Evolutionary conservation across 129 eudicot genomes (phyloP), one percentile per base, ranked within the genome.

Genomic region (Centaurea solstitialis): DNA sequence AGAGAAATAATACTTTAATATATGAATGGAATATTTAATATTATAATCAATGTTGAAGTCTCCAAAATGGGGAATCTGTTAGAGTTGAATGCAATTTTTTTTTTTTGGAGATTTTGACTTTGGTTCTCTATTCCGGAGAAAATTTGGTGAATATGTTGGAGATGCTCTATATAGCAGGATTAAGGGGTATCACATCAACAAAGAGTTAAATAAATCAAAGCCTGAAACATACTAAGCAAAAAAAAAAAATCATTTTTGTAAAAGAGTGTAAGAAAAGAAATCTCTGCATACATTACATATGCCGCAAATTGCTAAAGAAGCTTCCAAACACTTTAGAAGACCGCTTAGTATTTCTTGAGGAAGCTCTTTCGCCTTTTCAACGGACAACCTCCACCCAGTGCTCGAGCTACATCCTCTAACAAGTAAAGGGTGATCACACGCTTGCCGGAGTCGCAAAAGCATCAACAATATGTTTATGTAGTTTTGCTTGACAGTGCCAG

Each of bases 371-470:
- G 97, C 96, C 83, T 78, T 82, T 80, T 87, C 94, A 78, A 87
- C 67, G 47, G 93, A 87, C 50, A 91, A 83, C 24, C 73, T 84
- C 87, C 87, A 74, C 7, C 72, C 59, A 4, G 96, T 84, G 78
- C 68, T 84, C 30, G 96, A 80, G 78, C 76, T 79, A 84, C 70
- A 81, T 41, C 89, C 94, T 80, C 82, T 87, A 73, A 94, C 94
- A 80, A 94, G 98, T 71, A 90, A 88, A 57, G 96, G 98, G 83
- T 94, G 98, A 82, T 94, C 94, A 80, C 98, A 94, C 68, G 98
- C 96, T 87, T 94, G 98, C 70, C 98, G 88, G 76, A 94, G 97
- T 68, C 98, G 96, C 68, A 94, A 69, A 80, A 94, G 97, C 98
- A 94, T 84, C 89, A 92, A 73, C 65, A 94, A 82, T 37, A 94